A percentile compares a stretch with the other conserved stretches of the same genome.
Conservation (phyloP, 148 eudicot species). For the Fagopyrum homotropicum region DNA sequence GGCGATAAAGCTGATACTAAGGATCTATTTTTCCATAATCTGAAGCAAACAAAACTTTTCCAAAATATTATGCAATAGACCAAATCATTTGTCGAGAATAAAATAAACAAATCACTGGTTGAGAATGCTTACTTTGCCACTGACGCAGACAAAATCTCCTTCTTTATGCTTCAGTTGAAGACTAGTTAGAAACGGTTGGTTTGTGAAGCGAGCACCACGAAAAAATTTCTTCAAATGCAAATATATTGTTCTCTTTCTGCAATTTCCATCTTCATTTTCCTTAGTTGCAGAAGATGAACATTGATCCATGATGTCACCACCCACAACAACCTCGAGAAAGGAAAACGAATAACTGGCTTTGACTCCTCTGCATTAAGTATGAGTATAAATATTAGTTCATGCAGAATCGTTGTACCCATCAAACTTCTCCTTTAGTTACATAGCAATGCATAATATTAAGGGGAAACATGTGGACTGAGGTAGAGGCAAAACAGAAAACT, state of each 20-base stretch:
- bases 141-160: constrained; percentile 86
- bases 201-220: constrained; percentile 80
- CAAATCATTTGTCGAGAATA: not conserved
- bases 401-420: not conserved
- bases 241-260: constrained; percentile 44
- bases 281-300: constrained; percentile 30
- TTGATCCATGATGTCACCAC: constrained; percentile 51
- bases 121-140: constrained; percentile 78
- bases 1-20: not conserved
- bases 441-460: not conserved
- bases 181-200: constrained; percentile 55
- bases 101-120: not conserved
- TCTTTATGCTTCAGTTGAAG: constrained; percentile 65
- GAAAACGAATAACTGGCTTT: constrained; percentile 63
- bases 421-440: not conserved
- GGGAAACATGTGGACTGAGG: not conserved
- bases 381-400: not conserved
- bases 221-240: constrained; percentile 81
- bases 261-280: constrained; percentile 24
- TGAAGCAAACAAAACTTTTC: not conserved
- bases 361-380: constrained; percentile 50
- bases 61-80: not conserved
- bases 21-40: not conserved
- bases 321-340: constrained; percentile 79
- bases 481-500: not conserved